A percentile compares a stretch with the other conserved stretches of the same genome.
phyloP scores from a whole-genome alignment of 2,329 filamentous ascomycete genomes.

The Botryotinia globosa region DNA sequence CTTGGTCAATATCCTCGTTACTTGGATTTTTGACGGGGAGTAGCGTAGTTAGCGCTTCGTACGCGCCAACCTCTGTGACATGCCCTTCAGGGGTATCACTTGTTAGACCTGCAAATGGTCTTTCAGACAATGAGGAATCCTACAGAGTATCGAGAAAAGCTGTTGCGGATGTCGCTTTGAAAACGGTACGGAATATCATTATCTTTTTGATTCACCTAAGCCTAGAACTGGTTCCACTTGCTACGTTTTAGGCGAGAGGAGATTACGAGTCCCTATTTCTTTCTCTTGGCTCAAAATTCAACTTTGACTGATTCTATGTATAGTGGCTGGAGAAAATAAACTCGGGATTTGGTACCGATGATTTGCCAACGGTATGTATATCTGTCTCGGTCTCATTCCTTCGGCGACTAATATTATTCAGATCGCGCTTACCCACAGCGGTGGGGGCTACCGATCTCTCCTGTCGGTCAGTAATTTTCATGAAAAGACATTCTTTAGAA shows the following conservation, averaged over 20 bases:
- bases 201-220: background rate
- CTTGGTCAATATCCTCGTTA: conserved; percentile 19
- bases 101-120: conserved; percentile 40
- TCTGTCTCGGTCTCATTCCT: background rate
- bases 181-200: conserved; percentile 23
- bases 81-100: conserved; percentile 42
- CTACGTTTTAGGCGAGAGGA: background rate
- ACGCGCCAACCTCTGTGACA: conserved; percentile 39
- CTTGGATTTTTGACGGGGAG: conserved; percentile 20
- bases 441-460: conserved; percentile 37
- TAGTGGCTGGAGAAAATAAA: conserved; percentile 35
- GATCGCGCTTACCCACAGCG: conserved; percentile 42
- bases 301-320: background rate
- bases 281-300: background rate
- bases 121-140: conserved; percentile 41
- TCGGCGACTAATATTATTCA: conserved; percentile 17
- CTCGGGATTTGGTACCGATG: conserved; percentile 37
- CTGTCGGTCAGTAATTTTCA: conserved; percentile 26
- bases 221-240: background rate
- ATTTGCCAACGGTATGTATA: conserved; percentile 39
- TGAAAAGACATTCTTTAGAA: background rate
- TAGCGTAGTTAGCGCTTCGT: conserved; percentile 25
- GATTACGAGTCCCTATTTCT: background rate
- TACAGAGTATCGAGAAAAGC: conserved; percentile 42
- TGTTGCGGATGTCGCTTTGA: conserved; percentile 41